A percentile compares a stretch with the other conserved stretches of the same genome.
phyloP scores from a whole-genome alignment of 306 rosid genomes.

The Cicer judaicum region DNA sequence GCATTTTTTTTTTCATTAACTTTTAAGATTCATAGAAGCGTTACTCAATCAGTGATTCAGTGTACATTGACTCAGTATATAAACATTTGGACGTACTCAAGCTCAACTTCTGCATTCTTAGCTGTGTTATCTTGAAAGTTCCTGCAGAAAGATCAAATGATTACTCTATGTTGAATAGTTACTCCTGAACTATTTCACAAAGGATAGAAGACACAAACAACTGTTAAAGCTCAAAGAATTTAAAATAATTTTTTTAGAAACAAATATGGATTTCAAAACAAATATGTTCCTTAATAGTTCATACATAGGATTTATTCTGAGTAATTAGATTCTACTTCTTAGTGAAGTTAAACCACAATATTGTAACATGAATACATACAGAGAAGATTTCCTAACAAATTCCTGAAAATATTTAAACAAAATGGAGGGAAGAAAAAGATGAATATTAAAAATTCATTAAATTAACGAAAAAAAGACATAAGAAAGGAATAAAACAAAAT shows the following conservation, averaged over 20 bases:
- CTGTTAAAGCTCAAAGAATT: conserved; percentile 25
- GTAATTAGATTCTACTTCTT: conserved; percentile 23
- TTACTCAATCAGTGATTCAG: not conserved
- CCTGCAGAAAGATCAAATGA: conserved; percentile 56
- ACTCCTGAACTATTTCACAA: conserved; percentile 13
- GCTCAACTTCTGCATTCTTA: conserved; percentile 48
- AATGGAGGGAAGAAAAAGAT: not conserved
- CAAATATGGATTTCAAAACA: conserved; percentile 17
- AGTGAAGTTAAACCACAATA: conserved; percentile 19
- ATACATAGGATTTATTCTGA: conserved; percentile 4
- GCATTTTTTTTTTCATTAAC: conserved; percentile 13
- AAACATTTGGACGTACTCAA: conserved; percentile 57
- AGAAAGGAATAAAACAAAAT: not conserved
- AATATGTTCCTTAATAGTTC: not conserved
- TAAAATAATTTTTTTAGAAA: not conserved
- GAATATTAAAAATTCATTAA: not conserved
- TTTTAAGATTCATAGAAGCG: not conserved
- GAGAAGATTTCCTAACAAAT: conserved; percentile 10
- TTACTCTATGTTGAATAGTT: conserved; percentile 16
- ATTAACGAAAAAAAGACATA: conserved; percentile 5
- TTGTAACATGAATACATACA: not conserved
- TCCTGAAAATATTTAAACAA: conserved; percentile 7
- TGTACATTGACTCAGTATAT: not conserved
- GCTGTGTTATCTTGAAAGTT: conserved; percentile 48
- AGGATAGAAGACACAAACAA: not conserved